These are phyloP conservation scores for Plantago major DNA, from an alignment of 257 asterid species.

Conservation along the genomic window DNA sequence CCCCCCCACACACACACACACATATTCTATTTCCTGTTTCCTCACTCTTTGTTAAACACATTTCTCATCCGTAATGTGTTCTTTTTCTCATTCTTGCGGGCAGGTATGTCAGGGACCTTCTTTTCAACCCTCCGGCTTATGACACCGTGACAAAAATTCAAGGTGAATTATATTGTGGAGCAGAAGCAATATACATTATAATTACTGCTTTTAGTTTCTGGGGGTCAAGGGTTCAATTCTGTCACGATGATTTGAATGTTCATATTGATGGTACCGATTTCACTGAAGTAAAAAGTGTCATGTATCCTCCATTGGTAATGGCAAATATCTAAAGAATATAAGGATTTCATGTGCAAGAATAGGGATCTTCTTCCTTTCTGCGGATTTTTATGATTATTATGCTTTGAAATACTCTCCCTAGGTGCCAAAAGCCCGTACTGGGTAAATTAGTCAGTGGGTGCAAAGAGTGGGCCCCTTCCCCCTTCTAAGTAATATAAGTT, in stretches of 20 bases:
- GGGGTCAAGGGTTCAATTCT: background rate
- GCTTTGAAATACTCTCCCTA: too few species aligned
- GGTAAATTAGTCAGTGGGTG: too few species aligned
- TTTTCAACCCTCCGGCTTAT: constrained; percentile 92
- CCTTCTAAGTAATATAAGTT: too few species aligned
- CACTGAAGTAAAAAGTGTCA: constrained; percentile 3
- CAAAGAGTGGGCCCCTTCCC: too few species aligned
- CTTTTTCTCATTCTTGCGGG: constrained; percentile 14
- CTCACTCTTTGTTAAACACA: constrained; percentile 9
- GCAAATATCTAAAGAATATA: background rate
- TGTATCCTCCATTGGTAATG: background rate
- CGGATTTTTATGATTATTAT: too few species aligned
- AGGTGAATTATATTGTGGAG: constrained; percentile 36
- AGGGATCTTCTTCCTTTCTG: too few species aligned
- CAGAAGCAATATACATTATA: background rate
- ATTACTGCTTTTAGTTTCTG: constrained; percentile 7
- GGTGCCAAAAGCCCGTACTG: too few species aligned
- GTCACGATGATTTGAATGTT: background rate
- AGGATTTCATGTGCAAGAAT: constrained; percentile 7
- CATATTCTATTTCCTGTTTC: too few species aligned
- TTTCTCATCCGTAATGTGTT: too few species aligned
- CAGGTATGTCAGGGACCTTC: constrained; percentile 88
- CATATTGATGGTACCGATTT: background rate
- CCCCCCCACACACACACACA: too few species aligned
- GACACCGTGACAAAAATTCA: constrained; percentile 77